Evolutionary conservation across 441 rosid genomes (phyloP).

Genomic region (Corymbia citriodora): DNA sequence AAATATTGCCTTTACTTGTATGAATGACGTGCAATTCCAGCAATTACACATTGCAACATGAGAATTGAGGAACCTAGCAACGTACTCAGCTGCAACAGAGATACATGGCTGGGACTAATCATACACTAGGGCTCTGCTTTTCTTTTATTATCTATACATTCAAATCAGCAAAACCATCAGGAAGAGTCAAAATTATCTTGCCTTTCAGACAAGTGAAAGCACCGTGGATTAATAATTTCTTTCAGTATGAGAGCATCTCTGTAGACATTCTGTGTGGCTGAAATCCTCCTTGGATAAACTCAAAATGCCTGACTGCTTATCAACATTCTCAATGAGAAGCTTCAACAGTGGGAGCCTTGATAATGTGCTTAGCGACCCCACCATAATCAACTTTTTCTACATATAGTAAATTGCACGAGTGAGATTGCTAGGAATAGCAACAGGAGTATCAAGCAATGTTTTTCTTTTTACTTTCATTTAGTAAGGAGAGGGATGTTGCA

Average conservation of each 20-base stretch:
- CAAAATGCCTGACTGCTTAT: conserved; percentile 63
- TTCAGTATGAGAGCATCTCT: conserved; percentile 14
- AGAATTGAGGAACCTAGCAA: not conserved
- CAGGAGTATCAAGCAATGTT: not conserved
- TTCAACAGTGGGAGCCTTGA: conserved; percentile 73
- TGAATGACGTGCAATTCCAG: not conserved
- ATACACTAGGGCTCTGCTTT: not conserved
- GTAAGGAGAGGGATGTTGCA: not conserved
- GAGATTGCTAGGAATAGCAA: not conserved
- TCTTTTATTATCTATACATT: not conserved
- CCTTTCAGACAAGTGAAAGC: not conserved
- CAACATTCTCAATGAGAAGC: conserved; percentile 74
- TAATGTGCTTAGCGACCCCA: conserved; percentile 77
- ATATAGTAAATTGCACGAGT: not conserved
- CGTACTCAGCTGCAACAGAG: not conserved
- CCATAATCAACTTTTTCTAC: conserved; percentile 93
- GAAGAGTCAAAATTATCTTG: not conserved
- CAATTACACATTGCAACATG: not conserved
- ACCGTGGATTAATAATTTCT: not conserved
- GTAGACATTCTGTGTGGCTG: conserved; percentile 10
- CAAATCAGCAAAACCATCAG: not conserved
- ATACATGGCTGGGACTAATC: not conserved
- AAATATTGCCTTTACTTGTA: not conserved
- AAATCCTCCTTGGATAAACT: conserved; percentile 36
- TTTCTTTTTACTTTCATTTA: not conserved